Evolutionary conservation across 495 filamentous ascomycete species (phyloP).

Genomic region (Penicillium cinerascens): DNA sequence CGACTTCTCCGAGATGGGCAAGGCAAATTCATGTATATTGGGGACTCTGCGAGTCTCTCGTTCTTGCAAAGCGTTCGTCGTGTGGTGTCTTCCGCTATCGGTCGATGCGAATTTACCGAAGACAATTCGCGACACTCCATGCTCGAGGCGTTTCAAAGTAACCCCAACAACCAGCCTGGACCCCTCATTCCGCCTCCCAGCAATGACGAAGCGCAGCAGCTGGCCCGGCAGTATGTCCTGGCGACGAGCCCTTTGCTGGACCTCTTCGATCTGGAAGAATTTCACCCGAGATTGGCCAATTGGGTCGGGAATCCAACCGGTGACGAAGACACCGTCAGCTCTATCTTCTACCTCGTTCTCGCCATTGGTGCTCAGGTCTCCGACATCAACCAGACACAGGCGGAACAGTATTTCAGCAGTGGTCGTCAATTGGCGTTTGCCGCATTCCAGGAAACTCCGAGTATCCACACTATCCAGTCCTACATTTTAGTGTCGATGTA

Average conservation of each 20-base stretch:
- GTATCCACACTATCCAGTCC: slow-evolving; percentile 54
- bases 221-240: slow-evolving; percentile 39
- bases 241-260: slow-evolving; percentile 41
- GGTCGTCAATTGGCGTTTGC: slow-evolving; percentile 54
- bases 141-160: slow-evolving; percentile 53
- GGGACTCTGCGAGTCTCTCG: slow-evolving; percentile 68
- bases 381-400: slow-evolving; percentile 39
- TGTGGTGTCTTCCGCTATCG: slow-evolving; percentile 64
- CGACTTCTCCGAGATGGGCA: slow-evolving; percentile 54
- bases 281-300: slow-evolving; percentile 33
- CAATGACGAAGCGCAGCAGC: slow-evolving; percentile 36
- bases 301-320: slow-evolving; percentile 42
- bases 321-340: slow-evolving; percentile 45
- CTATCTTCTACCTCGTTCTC: slow-evolving; percentile 56
- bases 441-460: slow-evolving; percentile 52
- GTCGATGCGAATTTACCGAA: slow-evolving; percentile 62
- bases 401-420: slow-evolving; percentile 53
- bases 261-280: slow-evolving; percentile 36
- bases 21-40: slow-evolving; percentile 62
- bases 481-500: slow-evolving; percentile 59
- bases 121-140: slow-evolving; percentile 68
- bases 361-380: slow-evolving; percentile 58
- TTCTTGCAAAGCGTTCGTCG: slow-evolving; percentile 70
- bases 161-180: slow-evolving; percentile 30
- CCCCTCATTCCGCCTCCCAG: slow-evolving; percentile 28